Evolutionary conservation across 2,329 filamentous ascomycete species (phyloP).

Genomic region (Zymoseptoria crescenta): DNA sequence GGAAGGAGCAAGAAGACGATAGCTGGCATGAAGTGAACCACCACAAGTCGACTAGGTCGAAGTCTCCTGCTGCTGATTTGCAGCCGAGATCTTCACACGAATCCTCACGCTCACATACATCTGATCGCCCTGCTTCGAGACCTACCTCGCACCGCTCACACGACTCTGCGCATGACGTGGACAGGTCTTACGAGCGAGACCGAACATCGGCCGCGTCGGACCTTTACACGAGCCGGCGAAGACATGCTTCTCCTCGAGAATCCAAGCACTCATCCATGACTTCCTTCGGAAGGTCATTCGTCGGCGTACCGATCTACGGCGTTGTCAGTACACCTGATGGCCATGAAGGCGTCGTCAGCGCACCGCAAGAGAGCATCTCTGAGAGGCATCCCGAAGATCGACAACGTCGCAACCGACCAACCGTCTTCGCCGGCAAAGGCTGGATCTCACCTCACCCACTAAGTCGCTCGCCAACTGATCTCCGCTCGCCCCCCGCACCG

Average conservation of each 20-base stretch:
- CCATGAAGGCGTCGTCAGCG: background rate
- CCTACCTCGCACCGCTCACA: background rate
- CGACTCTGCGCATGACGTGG: background rate
- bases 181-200: background rate
- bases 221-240: constrained; percentile 1
- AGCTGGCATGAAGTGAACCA: background rate
- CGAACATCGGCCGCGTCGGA: background rate
- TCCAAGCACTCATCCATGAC: background rate
- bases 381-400: background rate
- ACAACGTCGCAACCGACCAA: constrained; percentile 1
- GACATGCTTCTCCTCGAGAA: background rate
- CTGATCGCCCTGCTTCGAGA: background rate
- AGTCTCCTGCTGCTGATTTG: background rate
- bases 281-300: background rate
- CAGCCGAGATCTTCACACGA: background rate
- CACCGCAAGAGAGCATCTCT: background rate
- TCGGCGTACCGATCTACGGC: background rate
- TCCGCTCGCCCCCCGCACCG: constrained; percentile 18
- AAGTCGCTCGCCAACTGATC: constrained; percentile 14
- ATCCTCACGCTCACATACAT: background rate
- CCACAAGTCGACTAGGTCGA: background rate
- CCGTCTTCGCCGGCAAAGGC: constrained; percentile 26
- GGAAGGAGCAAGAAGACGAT: background rate
- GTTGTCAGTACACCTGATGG: background rate
- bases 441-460: constrained; percentile 31